Evolutionary conservation across 169 alveolate genomes (phyloP).

Genomic region (Plasmodium gonderi): DNA sequence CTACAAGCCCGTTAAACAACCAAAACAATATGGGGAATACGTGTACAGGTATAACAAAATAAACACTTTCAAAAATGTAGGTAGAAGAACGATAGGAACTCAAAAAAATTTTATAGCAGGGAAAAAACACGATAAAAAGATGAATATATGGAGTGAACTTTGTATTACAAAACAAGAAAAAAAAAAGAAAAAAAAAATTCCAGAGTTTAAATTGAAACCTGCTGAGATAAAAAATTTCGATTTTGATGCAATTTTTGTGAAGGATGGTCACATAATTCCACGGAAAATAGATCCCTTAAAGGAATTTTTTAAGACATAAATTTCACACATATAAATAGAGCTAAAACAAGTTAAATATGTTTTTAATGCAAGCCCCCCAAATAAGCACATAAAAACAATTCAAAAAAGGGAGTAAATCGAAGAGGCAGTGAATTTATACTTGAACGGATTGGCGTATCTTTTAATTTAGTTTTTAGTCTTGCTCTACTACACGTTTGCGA

Average conservation of each 20-base stretch:
- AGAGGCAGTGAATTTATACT: no score
- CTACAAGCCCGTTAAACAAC: background rate
- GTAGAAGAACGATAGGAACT: constrained; percentile 7
- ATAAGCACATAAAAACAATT: no score
- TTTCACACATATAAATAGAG: background rate
- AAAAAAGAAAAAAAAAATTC: constrained; percentile 32
- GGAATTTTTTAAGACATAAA: constrained; percentile 1
- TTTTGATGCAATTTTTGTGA: constrained; percentile 57
- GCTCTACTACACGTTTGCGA: no score
- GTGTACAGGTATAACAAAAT: background rate
- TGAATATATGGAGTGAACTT: background rate
- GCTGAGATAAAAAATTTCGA: constrained; percentile 17
- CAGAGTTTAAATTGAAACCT: constrained; percentile 5
- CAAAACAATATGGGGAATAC: background rate
- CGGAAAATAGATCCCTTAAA: constrained; percentile 16
- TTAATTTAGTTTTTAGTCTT: no score
- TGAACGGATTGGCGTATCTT: no score
- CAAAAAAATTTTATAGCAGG: constrained; percentile 18
- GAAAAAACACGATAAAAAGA: constrained; percentile 15
- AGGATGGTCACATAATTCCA: constrained; percentile 52
- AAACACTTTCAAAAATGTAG: background rate
- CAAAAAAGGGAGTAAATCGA: no score
- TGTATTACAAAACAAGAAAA: background rate
- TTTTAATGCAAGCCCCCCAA: no score
- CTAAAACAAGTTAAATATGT: no score